phyloP scores from a whole-genome alignment of 345 rosid genomes.

The Leavenworthia alabamica region DNA sequence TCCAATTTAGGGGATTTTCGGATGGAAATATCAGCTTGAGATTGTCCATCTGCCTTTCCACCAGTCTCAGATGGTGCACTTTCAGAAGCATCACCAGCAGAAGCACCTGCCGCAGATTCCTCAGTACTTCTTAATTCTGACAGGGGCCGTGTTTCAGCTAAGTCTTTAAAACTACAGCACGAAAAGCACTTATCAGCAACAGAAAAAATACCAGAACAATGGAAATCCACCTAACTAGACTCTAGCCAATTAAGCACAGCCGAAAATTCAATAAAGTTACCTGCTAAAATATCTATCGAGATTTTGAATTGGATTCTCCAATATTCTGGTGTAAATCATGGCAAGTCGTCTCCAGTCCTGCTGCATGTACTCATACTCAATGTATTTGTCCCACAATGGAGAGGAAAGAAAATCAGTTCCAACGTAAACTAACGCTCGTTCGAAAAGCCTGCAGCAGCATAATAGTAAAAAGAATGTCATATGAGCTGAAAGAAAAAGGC shows the following conservation, averaged over 20 bases:
- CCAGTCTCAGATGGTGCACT: conserved; percentile 37
- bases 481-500: conserved; percentile 26
- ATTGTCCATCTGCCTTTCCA: conserved; percentile 42
- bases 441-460: conserved; percentile 66
- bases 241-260: background rate
- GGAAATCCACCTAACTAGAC: background rate
- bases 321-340: conserved; percentile 66
- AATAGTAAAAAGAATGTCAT: conserved; percentile 21
- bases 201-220: background rate
- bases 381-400: conserved; percentile 90
- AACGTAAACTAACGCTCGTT: conserved; percentile 79
- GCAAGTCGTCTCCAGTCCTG: conserved; percentile 79
- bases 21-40: conserved; percentile 40
- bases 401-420: conserved; percentile 82
- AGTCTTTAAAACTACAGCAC: conserved; percentile 65
- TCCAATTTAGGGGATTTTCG: conserved; percentile 56
- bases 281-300: conserved; percentile 71
- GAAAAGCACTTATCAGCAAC: conserved; percentile 9
- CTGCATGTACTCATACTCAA: conserved; percentile 89
- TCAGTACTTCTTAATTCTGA: conserved; percentile 71
- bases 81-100: conserved; percentile 32
- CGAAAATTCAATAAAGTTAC: conserved; percentile 33
- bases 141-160: conserved; percentile 71
- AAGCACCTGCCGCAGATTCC: conserved; percentile 44
- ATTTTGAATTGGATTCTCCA: conserved; percentile 80